Percentiles rank a stretch among this genome's conserved stretches.
phyloP scores from a whole-genome alignment of 2,329 filamentous ascomycete genomes.

The Myriosclerotinia scirpicola region DNA sequence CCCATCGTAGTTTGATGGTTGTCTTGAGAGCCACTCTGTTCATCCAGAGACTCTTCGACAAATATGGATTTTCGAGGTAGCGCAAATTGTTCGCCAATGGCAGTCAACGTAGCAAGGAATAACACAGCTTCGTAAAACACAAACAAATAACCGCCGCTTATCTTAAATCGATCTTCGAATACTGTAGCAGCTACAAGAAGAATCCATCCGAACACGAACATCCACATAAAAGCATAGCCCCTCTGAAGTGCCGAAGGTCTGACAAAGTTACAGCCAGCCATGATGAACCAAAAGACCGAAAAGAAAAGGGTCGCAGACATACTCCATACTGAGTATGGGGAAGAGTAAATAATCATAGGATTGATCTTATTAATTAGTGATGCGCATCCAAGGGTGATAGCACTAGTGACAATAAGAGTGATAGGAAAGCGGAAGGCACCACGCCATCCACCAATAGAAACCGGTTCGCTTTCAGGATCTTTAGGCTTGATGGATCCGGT shows the following conservation, averaged over 20 bases:
- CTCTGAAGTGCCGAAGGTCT: constrained; percentile 85
- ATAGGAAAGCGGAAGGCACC: constrained; percentile 85
- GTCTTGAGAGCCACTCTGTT: constrained; percentile 43
- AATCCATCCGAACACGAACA: constrained; percentile 74
- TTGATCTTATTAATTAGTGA: constrained; percentile 81
- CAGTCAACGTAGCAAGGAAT: constrained; percentile 72
- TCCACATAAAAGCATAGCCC: constrained; percentile 78
- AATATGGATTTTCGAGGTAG: constrained; percentile 72
- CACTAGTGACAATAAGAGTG: constrained; percentile 66
- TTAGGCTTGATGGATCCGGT: constrained; percentile 59
- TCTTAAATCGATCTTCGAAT: constrained; percentile 69
- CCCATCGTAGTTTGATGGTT: constrained; percentile 39
- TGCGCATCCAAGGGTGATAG: constrained; percentile 68
- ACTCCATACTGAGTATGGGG: constrained; percentile 80
- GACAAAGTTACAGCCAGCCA: constrained; percentile 73
- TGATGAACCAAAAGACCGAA: constrained; percentile 77
- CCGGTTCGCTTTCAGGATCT: constrained; percentile 58
- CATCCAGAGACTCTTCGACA: constrained; percentile 56
- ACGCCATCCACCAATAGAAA: constrained; percentile 71
- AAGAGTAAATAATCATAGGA: constrained; percentile 88
- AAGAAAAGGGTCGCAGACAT: constrained; percentile 85
- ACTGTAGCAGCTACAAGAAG: constrained; percentile 71
- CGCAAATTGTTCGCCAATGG: constrained; percentile 76
- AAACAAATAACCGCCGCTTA: constrained; percentile 76
- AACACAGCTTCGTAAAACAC: constrained; percentile 76